Conservation (phyloP, 306 rosid genomes). For the Clitoria ternatea region DNA sequence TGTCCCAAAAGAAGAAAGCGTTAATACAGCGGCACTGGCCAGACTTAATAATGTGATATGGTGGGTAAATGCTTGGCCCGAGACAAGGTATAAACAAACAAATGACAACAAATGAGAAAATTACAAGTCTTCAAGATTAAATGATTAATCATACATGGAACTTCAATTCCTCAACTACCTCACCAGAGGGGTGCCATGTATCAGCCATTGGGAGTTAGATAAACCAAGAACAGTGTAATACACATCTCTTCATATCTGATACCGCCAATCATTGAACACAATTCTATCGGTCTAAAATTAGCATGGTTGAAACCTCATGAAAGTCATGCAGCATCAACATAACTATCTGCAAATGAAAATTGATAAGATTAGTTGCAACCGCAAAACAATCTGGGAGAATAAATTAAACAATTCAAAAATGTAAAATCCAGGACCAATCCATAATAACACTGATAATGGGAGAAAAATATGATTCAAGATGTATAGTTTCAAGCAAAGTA, state of each 20-base stretch:
- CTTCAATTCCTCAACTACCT: constrained; percentile 3
- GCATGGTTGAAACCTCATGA: constrained; percentile 11
- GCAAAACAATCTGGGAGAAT: neutral
- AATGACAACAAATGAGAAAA: neutral
- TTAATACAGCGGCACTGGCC: neutral
- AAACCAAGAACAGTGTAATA: neutral
- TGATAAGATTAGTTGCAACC: neutral
- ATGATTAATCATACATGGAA: neutral
- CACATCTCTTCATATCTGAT: neutral
- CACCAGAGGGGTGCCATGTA: neutral
- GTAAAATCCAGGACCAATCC: neutral
- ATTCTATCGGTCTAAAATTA: constrained; percentile 6
- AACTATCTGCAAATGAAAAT: constrained; percentile 25
- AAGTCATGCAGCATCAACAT: neutral
- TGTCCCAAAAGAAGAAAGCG: neutral
- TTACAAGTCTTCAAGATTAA: neutral
- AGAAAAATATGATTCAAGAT: neutral
- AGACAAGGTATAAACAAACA: neutral
- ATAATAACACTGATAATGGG: neutral
- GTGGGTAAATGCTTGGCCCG: constrained; percentile 7
- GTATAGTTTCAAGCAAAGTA: neutral
- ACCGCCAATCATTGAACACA: neutral
- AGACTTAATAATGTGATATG: neutral
- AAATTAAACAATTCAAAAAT: neutral
- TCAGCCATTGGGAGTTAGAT: neutral